Conservation (phyloP, 768 basidiomycete genomes). For the Russula dissimulans region DNA sequence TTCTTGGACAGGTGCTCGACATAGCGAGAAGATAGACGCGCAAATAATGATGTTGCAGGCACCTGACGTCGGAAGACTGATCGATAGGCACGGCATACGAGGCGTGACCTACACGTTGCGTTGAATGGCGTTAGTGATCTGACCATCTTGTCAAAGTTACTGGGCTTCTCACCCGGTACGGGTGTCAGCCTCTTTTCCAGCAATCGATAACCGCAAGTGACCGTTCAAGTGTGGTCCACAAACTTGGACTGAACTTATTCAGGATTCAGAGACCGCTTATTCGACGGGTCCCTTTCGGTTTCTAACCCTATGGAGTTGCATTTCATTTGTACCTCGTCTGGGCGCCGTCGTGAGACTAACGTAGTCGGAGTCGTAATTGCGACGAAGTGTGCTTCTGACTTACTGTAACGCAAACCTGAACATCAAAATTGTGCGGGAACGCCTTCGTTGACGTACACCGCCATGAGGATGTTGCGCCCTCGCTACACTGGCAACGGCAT, state of each 20-base stretch:
- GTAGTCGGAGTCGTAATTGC: not conserved
- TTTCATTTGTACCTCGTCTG: not conserved
- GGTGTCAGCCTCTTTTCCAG: not conserved
- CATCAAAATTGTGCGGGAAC: not conserved
- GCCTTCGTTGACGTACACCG: constrained; percentile 11
- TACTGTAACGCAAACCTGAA: not conserved
- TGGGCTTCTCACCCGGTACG: not conserved
- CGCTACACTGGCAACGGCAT: not conserved
- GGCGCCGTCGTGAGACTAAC: not conserved
- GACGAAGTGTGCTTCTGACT: not conserved
- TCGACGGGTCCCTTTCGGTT: too few species aligned
- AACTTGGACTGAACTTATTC: too few species aligned
- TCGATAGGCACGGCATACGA: constrained; percentile 11
- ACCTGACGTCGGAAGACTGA: constrained; percentile 4
- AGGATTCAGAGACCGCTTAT: too few species aligned
- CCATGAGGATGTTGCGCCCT: constrained; percentile 12
- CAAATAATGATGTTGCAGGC: not conserved
- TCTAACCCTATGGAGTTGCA: too few species aligned
- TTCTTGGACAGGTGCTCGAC: not conserved
- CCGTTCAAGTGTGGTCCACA: not conserved
- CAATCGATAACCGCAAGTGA: not conserved
- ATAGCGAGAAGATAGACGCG: not conserved
- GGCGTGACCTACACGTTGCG: constrained; percentile 15
- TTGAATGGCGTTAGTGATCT: not conserved
- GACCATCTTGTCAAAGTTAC: not conserved